Evolutionary conservation across 305 asterid genomes (phyloP).

Genomic region (Fraxinus albicans): DNA sequence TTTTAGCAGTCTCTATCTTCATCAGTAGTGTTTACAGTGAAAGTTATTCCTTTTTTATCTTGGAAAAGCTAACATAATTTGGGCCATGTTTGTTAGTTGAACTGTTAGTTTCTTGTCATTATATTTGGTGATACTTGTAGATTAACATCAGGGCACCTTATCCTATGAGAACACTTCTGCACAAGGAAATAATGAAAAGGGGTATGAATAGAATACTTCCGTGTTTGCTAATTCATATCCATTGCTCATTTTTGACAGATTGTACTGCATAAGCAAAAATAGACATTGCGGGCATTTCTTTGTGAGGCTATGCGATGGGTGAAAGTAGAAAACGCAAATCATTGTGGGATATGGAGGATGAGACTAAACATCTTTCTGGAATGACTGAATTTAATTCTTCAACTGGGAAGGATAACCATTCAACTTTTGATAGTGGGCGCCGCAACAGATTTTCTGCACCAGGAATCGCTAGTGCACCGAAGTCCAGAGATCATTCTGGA

Average conservation of each 20-base stretch:
- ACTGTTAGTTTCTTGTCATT: neutral
- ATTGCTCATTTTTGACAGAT: constrained; percentile 38
- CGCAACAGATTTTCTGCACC: constrained; percentile 49
- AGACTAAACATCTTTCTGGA: constrained; percentile 33
- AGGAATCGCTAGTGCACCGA: constrained; percentile 36
- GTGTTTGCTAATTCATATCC: neutral
- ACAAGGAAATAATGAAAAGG: neutral
- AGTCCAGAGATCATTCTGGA: constrained; percentile 51
- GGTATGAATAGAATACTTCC: neutral
- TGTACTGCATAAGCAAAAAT: constrained; percentile 35
- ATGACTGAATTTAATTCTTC: constrained; percentile 28
- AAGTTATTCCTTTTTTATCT: neutral
- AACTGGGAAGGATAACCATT: constrained; percentile 37
- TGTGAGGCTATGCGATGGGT: constrained; percentile 51
- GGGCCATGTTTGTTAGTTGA: neutral
- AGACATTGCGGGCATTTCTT: constrained; percentile 26
- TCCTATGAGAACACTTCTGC: neutral
- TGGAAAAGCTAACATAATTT: neutral
- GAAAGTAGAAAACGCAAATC: constrained; percentile 73
- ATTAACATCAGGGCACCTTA: neutral
- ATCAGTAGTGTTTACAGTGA: neutral
- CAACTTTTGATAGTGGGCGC: constrained; percentile 42
- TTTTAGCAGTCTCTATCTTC: neutral
- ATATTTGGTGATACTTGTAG: neutral
- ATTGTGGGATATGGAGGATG: constrained; percentile 64